These are phyloP conservation scores for Penicillium herquei DNA, from an alignment of 495 filamentous ascomycete genomes.

Conservation along the genomic window DNA sequence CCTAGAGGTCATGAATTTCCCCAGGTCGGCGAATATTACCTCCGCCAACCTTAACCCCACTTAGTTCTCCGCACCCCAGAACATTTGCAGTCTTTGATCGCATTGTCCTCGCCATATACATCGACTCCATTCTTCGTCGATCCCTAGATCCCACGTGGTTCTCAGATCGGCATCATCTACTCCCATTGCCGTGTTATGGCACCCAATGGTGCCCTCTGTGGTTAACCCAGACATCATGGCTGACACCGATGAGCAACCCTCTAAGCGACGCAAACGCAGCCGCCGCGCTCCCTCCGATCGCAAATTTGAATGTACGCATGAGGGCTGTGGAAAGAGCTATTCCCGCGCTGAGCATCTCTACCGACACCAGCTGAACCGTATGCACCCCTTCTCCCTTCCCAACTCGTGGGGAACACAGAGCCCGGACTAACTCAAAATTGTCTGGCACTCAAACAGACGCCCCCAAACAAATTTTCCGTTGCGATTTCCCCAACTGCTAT, in stretches of 20 bases:
- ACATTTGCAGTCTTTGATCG: neutral
- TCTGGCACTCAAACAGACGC: conserved; percentile 46
- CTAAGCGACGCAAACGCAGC: conserved; percentile 30
- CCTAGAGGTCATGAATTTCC: neutral
- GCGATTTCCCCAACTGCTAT: conserved; percentile 88
- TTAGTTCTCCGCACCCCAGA: conserved; percentile 10
- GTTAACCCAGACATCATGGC: conserved; percentile 27
- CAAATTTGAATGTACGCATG: conserved; percentile 89
- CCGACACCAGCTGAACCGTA: conserved; percentile 94
- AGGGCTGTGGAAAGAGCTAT: conserved; percentile 93
- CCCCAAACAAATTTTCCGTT: conserved; percentile 93
- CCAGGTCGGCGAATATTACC: conserved; percentile 6
- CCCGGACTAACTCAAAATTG: neutral
- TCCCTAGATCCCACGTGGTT: neutral
- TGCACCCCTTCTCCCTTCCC: conserved; percentile 17
- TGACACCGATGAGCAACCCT: conserved; percentile 25
- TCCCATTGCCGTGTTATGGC: conserved; percentile 12
- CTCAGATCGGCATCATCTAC: neutral
- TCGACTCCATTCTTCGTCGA: neutral
- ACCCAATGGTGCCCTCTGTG: conserved; percentile 19
- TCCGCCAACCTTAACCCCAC: conserved; percentile 7
- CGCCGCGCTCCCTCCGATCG: conserved; percentile 83
- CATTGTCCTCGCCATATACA: neutral
- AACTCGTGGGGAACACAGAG: neutral
- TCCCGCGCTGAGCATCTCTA: conserved; percentile 96